Conservation (phyloP, 768 basidiomycete species). For the Leccinum subtestaceum region DNA sequence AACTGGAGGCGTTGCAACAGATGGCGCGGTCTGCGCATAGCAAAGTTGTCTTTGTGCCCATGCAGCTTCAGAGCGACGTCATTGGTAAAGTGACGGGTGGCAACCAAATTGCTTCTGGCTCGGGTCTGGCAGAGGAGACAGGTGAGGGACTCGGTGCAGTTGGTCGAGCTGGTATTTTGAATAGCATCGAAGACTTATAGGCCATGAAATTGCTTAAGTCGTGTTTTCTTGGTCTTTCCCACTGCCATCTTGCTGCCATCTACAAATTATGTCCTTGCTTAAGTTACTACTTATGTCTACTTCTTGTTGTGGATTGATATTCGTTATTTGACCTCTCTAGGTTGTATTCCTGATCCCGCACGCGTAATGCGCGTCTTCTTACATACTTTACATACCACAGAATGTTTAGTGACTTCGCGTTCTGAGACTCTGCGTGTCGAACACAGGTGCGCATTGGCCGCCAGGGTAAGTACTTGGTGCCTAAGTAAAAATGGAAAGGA, state of each 20-base stretch:
- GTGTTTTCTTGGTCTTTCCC: background rate
- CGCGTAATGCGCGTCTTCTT: background rate
- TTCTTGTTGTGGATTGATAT: background rate
- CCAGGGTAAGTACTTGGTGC: background rate
- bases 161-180: conserved; percentile 27
- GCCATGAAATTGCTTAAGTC: background rate
- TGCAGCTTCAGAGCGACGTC: conserved; percentile 82
- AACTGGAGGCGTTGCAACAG: conserved; percentile 91
- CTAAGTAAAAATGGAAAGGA: conserved; percentile 2
- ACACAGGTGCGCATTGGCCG: background rate
- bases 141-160: conserved; percentile 25
- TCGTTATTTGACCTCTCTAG: background rate
- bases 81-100: conserved; percentile 41
- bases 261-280: background rate
- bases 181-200: conserved; percentile 25
- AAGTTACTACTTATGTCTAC: background rate
- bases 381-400: conserved; percentile 13
- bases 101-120: conserved; percentile 24
- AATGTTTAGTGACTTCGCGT: conserved; percentile 1
- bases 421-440: background rate
- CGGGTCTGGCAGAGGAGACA: conserved; percentile 23
- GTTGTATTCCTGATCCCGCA: conserved; percentile 15
- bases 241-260: background rate
- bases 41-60: conserved; percentile 94
- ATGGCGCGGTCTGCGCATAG: conserved; percentile 88